These are phyloP conservation scores for Colletotrichum tropicicola DNA, from an alignment of 2,329 filamentous ascomycete genomes.

Conservation along the genomic window DNA sequence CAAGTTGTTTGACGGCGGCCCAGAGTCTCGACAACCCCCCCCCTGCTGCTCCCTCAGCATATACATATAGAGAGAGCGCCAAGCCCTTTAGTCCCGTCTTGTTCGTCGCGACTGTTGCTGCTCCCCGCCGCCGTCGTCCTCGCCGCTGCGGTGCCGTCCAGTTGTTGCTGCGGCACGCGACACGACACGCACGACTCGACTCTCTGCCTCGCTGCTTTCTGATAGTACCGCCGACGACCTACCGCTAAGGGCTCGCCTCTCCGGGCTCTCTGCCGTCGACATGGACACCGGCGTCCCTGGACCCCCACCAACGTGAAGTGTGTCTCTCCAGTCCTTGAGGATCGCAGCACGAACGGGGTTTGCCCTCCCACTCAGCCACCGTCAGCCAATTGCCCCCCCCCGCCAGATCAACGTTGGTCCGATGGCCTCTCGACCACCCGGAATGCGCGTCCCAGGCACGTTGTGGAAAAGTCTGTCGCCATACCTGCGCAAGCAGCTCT, in stretches of 20 bases:
- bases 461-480: conserved; percentile 22
- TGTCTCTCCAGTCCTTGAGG: too few relatives aligned
- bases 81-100: conserved; percentile 15
- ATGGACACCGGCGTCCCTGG: background rate
- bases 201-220: background rate
- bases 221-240: background rate
- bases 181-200: background rate
- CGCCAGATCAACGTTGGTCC: background rate
- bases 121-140: background rate
- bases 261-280: conserved; percentile 9
- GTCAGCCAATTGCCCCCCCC: conserved; percentile 1
- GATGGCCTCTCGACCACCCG: conserved; percentile 18
- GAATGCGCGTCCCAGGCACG: conserved; percentile 23
- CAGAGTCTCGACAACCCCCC: too few relatives aligned
- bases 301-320: background rate
- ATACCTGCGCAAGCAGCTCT: conserved; percentile 6
- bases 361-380: conserved; percentile 13
- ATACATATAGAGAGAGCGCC: conserved; percentile 21
- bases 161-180: too few relatives aligned
- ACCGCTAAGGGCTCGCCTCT: conserved; percentile 12
- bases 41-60: too few relatives aligned
- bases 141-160: too few relatives aligned
- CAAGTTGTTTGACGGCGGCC: conserved; percentile 11
- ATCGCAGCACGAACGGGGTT: too few relatives aligned
- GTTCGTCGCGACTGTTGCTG: conserved; percentile 4